phyloP scores from a whole-genome alignment of 306 rosid genomes.

The Parietaria judaica region DNA sequence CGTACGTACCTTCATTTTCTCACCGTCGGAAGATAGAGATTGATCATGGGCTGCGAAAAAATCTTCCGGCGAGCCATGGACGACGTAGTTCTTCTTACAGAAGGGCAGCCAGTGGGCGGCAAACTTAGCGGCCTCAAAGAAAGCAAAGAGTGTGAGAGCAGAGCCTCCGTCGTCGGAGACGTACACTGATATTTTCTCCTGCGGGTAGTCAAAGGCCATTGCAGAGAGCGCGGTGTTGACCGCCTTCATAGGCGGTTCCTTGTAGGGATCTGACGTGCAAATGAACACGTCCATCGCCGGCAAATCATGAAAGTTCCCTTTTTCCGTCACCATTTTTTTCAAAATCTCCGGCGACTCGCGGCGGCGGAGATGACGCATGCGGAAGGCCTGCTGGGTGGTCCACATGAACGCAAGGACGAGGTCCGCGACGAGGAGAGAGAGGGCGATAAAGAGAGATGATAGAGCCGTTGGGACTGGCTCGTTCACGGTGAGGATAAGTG shows the following conservation, averaged over 20 bases:
- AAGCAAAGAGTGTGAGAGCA: slow-evolving; percentile 51
- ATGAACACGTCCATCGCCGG: slow-evolving; percentile 52
- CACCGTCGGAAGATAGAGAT: too few relatives aligned
- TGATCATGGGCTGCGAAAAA: slow-evolving; percentile 25
- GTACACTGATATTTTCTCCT: slow-evolving; percentile 43
- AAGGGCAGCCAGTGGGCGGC: slow-evolving; percentile 58
- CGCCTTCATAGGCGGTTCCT: slow-evolving; percentile 59
- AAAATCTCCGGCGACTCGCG: slow-evolving; percentile 22
- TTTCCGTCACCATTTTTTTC: background rate
- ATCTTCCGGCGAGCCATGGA: slow-evolving; percentile 44
- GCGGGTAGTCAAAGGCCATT: slow-evolving; percentile 48
- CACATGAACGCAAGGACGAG: slow-evolving; percentile 22
- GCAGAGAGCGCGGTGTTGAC: slow-evolving; percentile 49
- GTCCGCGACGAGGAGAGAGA: slow-evolving; percentile 30
- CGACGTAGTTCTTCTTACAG: slow-evolving; percentile 38
- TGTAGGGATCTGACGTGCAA: slow-evolving; percentile 58
- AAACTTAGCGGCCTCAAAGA: slow-evolving; percentile 44
- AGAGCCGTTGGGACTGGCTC: slow-evolving; percentile 2
- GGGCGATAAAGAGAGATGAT: slow-evolving; percentile 17
- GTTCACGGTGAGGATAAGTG: background rate
- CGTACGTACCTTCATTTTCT: too few relatives aligned
- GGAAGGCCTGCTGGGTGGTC: slow-evolving; percentile 18
- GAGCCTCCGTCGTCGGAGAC: slow-evolving; percentile 20
- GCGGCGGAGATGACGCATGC: slow-evolving; percentile 23
- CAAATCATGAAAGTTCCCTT: slow-evolving; percentile 9